These are phyloP conservation scores for Hypomontagnella monticulosa DNA, from an alignment of 495 filamentous ascomycete genomes.

Conservation along the genomic window DNA sequence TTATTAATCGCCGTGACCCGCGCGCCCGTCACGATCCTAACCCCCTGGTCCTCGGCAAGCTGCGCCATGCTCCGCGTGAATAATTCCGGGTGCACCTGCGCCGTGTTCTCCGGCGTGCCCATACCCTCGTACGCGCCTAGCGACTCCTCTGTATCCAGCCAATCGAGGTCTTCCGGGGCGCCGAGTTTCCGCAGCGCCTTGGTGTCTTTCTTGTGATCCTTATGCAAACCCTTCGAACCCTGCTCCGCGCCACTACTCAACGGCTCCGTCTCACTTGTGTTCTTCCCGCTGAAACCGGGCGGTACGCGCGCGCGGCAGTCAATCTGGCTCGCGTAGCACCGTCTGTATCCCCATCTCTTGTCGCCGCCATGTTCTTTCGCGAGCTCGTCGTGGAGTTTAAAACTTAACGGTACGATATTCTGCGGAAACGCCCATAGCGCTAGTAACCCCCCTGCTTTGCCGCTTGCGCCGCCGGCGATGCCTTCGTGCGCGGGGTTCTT, in stretches of 20 bases:
- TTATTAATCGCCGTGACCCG: slow-evolving; percentile 39
- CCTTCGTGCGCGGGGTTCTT: slow-evolving; percentile 53
- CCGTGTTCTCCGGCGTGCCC: slow-evolving; percentile 69
- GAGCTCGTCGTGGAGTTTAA: slow-evolving; percentile 76
- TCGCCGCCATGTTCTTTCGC: slow-evolving; percentile 79
- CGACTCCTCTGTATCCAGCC: slow-evolving; percentile 68
- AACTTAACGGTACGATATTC: slow-evolving; percentile 81
- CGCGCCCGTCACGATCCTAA: slow-evolving; percentile 69
- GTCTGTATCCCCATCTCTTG: slow-evolving; percentile 81
- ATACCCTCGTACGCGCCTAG: slow-evolving; percentile 75
- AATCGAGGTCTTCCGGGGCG: slow-evolving; percentile 76
- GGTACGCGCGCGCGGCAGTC: slow-evolving; percentile 60
- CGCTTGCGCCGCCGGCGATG: slow-evolving; percentile 85
- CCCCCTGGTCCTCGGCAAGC: slow-evolving; percentile 77
- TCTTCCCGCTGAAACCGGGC: slow-evolving; percentile 41
- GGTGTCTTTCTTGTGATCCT: slow-evolving; percentile 41
- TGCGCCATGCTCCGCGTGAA: slow-evolving; percentile 84
- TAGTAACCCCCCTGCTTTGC: slow-evolving; percentile 87
- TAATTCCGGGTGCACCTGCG: slow-evolving; percentile 86
- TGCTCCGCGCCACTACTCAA: neutral
- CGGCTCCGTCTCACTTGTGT: neutral
- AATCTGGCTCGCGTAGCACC: slow-evolving; percentile 72
- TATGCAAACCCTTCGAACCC: slow-evolving; percentile 38
- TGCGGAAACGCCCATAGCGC: slow-evolving; percentile 87
- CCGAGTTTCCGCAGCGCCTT: slow-evolving; percentile 32